phyloP scores from a whole-genome alignment of 2,329 filamentous ascomycete genomes.

The Reticulascus tulasneorum region DNA sequence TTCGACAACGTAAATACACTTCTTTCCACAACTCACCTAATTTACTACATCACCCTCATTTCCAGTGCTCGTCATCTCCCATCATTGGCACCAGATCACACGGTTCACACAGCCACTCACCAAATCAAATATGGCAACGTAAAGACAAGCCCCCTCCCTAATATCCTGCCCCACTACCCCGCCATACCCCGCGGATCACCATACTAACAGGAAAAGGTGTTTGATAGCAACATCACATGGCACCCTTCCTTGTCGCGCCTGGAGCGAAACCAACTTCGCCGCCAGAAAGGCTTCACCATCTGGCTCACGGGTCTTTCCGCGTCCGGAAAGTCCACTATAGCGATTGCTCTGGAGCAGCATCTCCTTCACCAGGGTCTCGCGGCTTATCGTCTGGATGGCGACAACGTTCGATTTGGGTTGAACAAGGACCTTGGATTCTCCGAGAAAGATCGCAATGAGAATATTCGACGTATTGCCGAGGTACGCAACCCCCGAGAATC shows the following conservation, averaged over 20 bases:
- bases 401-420: conserved; percentile 96
- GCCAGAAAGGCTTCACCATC: conserved; percentile 88
- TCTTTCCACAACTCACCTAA: not conserved
- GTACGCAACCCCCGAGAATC: conserved; percentile 24
- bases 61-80: not conserved
- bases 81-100: no score
- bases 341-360: conserved; percentile 94
- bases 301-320: conserved; percentile 98
- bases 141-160: not conserved
- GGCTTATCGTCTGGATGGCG: conserved; percentile 92
- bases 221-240: conserved; percentile 80
- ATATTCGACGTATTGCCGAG: conserved; percentile 94
- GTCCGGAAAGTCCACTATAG: conserved; percentile 95
- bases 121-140: conserved; percentile 24
- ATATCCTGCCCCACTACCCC: not conserved
- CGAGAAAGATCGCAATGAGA: conserved; percentile 91
- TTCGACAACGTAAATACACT: no score
- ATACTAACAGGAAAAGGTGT: no score
- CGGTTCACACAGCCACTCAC: not conserved
- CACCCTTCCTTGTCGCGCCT: conserved; percentile 74
- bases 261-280: conserved; percentile 71
- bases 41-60: not conserved
- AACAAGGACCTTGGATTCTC: conserved; percentile 97
- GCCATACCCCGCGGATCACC: no score
- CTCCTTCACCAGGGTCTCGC: conserved; percentile 78